Percentiles rank a stretch among this genome's conserved stretches.
Evolutionary conservation across 495 filamentous ascomycete species (phyloP).

Genomic region (Aspergillus haitiensis): DNA sequence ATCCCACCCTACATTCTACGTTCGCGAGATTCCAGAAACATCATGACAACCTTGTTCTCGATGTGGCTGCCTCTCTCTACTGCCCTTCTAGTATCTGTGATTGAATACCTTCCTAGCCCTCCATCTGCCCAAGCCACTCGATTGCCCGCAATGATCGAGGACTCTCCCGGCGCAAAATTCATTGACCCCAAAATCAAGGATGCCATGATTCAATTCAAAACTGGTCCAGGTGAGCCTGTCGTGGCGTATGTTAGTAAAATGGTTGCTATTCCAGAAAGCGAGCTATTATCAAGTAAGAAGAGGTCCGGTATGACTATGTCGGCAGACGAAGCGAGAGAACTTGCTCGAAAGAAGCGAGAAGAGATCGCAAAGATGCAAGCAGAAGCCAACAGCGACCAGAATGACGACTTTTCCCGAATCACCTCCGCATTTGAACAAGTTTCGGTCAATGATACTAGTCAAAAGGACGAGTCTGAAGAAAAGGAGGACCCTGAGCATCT

Average conservation of each 20-base stretch:
- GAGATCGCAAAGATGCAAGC: conserved; percentile 77
- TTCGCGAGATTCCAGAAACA: conserved; percentile 76
- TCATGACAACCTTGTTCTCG: conserved; percentile 82
- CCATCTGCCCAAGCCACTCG: conserved; percentile 78
- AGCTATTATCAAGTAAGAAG: conserved; percentile 77
- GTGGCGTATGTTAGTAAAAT: conserved; percentile 98
- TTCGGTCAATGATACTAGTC: conserved; percentile 46
- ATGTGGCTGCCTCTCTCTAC: conserved; percentile 93
- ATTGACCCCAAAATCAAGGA: conserved; percentile 67
- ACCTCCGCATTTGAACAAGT: conserved; percentile 43
- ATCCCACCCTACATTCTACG: conserved; percentile 81
- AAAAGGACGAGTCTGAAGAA: conserved; percentile 45
- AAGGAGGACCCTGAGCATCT: conserved; percentile 76
- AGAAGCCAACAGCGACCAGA: conserved; percentile 47
- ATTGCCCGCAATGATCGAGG: conserved; percentile 72
- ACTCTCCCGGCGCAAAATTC: conserved; percentile 73
- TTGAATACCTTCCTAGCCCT: conserved; percentile 90
- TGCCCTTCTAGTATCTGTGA: conserved; percentile 85
- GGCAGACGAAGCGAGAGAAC: conserved; percentile 83
- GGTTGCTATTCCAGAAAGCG: conserved; percentile 90
- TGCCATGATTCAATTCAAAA: conserved; percentile 80
- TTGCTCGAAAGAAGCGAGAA: conserved; percentile 83
- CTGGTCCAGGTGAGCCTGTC: conserved; percentile 65
- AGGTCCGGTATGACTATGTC: conserved; percentile 63
- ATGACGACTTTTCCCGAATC: conserved; percentile 45